Base-by-base conservation (phyloP, 2,329 filamentous ascomycete genomes). In the Dryadomyces quercus-mongolicae region DNA sequence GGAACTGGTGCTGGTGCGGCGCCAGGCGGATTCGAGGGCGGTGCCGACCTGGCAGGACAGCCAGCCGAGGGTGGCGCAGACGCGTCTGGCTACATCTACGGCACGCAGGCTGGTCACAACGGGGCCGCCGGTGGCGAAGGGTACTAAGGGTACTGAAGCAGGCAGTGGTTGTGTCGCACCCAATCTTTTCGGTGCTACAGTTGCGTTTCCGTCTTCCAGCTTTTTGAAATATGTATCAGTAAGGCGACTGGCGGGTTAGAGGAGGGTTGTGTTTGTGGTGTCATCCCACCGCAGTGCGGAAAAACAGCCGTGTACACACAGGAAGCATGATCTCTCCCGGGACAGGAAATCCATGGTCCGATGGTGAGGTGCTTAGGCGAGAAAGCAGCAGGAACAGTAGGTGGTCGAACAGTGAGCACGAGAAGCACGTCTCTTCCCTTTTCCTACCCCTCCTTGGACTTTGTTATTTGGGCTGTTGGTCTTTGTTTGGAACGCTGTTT, bases 51-150 rank as follows among this genome's bases (percentile, higher is more conserved):
- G 18, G 62, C 67, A 18, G 68, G 67, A 21, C 70, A 70, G 56
- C 69, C 70, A 48, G 66, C 68, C 22, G 76, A 79, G 59, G 68
- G 70, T 16, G 67, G 66, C 46, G 68, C 68, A 21, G 70, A 71
- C 38, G 59, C 60, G 15, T 61, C 67, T 40, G 65, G 65, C 62
- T 81, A 80, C 62, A 73, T 81, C 63, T 82, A 81, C 62, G 67
- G 67, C 34, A 68, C 70, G n/a, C 75, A 80, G 60, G 64, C 71
- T 40, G 75, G 74, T 31, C 80, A 84, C 60, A 84, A 84, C 62
- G 81, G 80, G 42, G 70, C 77, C n/a, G 67, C 70, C 22, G 66
- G 71, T 47, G 71, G 70, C 49, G 79, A 81, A 36, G 71, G 71
- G 49, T 82, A 78, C 63, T 79, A 73, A 34, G n/a, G n/a, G n/a